Percentiles rank a stretch among this genome's conserved stretches.
Conservation (phyloP, 768 basidiomycete species). For the Porpolomopsis calyptriformis region DNA sequence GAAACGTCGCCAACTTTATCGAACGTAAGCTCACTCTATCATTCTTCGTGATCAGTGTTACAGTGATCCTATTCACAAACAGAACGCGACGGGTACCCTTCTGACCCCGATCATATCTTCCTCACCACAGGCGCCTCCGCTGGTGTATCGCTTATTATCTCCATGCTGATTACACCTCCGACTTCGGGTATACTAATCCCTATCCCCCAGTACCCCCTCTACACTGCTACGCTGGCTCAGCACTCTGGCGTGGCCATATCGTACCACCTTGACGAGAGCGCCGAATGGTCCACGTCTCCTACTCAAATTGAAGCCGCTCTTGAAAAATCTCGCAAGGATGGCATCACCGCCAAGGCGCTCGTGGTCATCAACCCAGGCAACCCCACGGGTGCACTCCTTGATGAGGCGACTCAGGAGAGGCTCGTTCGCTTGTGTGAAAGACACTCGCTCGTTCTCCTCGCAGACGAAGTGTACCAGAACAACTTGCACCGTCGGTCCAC, state of each 20-base stretch:
- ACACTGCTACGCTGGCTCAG: constrained; percentile 89
- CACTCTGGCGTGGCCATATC: constrained; percentile 71
- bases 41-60: neutral
- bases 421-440: constrained; percentile 82
- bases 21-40: constrained; percentile 39
- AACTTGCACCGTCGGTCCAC: constrained; percentile 67
- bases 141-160: constrained; percentile 82
- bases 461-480: constrained; percentile 97
- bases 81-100: constrained; percentile 87
- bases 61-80: neutral
- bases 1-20: constrained; percentile 85
- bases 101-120: constrained; percentile 80
- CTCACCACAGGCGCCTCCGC: constrained; percentile 91
- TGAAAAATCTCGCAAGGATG: constrained; percentile 49
- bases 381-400: constrained; percentile 84
- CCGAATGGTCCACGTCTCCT: constrained; percentile 75
- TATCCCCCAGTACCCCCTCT: constrained; percentile 96
- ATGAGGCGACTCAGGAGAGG: constrained; percentile 54
- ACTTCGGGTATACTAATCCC: constrained; percentile 81
- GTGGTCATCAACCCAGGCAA: constrained; percentile 99
- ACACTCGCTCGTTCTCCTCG: constrained; percentile 78
- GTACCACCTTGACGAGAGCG: constrained; percentile 78
- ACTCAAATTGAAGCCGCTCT: constrained; percentile 57
- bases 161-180: constrained; percentile 61
- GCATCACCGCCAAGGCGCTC: constrained; percentile 64